Percentiles rank a stretch among this genome's conserved stretches.
These are phyloP conservation scores for Coprinellus micaceus DNA, from an alignment of 768 basidiomycete genomes.

Conservation along the genomic window DNA sequence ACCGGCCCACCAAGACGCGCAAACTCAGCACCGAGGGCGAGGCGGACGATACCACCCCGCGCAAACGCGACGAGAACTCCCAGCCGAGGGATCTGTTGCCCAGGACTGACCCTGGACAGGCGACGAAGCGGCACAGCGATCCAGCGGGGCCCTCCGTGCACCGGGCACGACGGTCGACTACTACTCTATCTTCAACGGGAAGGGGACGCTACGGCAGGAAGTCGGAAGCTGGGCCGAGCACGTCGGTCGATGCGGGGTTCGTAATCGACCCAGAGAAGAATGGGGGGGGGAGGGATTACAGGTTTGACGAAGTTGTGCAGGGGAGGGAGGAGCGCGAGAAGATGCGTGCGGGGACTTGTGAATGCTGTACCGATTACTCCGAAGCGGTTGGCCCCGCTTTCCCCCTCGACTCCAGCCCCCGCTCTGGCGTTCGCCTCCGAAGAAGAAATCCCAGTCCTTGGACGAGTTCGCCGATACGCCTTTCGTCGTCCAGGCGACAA, in stretches of 20 bases:
- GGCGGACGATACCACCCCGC: neutral
- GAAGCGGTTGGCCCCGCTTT: no score
- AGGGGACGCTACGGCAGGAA: no score
- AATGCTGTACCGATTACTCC: conserved; percentile 78
- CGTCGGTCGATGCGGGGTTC: no score
- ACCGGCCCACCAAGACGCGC: conserved; percentile 5
- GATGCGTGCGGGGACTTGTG: conserved; percentile 77
- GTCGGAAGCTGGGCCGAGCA: no score
- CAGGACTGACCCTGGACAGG: conserved; percentile 4
- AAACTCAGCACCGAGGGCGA: neutral
- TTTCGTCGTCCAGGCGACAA: conserved; percentile 15
- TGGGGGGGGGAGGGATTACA: no score
- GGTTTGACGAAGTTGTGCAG: conserved; percentile 77
- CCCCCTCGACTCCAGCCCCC: conserved; percentile 64
- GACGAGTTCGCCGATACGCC: no score
- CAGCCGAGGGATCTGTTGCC: neutral
- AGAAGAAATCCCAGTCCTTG: no score
- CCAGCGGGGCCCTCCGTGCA: no score
- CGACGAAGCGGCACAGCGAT: no score
- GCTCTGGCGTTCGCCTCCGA: conserved; percentile 66
- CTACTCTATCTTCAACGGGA: no score
- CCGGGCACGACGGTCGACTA: no score
- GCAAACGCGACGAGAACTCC: conserved; percentile 3
- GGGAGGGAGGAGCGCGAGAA: conserved; percentile 57
- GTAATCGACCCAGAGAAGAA: no score